Base-by-base conservation (phyloP, 2,329 filamentous ascomycete species). In the Colletotrichum truncatum region DNA sequence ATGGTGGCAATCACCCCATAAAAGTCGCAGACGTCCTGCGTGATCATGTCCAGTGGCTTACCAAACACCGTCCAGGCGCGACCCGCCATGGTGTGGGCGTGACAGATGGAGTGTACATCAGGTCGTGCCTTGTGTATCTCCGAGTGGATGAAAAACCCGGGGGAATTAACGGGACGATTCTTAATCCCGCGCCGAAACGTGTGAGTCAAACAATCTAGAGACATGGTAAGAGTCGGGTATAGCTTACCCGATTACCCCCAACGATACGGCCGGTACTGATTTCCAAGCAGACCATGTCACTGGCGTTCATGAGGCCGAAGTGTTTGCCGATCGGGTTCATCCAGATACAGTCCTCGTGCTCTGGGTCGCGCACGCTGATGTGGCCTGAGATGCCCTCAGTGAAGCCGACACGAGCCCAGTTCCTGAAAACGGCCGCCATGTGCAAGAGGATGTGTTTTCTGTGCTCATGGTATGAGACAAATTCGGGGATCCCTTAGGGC, bases 81-180 rank as follows among this genome's bases (percentile, higher is more conserved):
- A 1, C 91, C 91, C 12, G 85, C 83, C 38, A 82, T 82, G n/a
- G 85, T 87, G 74, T 93, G 91, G 4, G 87, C 86, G 72, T 93
- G 91, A 75, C 89, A 91, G 28, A 90, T 86, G 16, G 91, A 89
- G 70, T 88, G 82, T 34, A 90, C 86, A 73, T 91, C 85, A 4
- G 85, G 85, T 30, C 90, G 80, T 4, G 88, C 88, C 76, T 88
- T 89, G 78, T 91, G 87, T 10, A 93, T 80, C 23, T 89, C 89
- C 6, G 84, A 84, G 77, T 93, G 91, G 69, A 93, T 93, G 67
- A 88, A 78, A 73, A 90, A 92, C 6, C 90, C 91, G 0, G 90
- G 89, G 4, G 86, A 85, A 74, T 93, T 93, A 48, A 85, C 84
- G 2, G 90, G 86, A 30, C 85, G 80, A 12, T 76, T 83, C 72